Evolutionary conservation across 2,329 filamentous ascomycete species (phyloP), one percentile per base, ranked within the genome.

Genomic region (Dactylonectria macrodidyma): DNA sequence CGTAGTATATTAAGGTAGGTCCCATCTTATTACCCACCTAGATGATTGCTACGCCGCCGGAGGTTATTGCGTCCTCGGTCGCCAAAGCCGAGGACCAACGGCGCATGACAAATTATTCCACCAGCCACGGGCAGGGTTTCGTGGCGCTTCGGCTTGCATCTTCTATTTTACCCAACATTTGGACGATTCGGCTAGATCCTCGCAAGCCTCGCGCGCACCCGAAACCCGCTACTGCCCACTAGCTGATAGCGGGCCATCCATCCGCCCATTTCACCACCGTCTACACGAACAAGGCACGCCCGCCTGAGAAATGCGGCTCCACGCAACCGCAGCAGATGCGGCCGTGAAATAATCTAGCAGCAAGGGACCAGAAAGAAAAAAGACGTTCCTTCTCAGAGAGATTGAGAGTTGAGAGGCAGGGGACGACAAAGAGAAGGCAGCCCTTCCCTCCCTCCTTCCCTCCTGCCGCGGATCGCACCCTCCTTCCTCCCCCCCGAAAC

Each of bases 281-380:
- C 36, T 44, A 44, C 41, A 44, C 41, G 41, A 44, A 30, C 26
- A 30, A 16, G 41, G 41, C 41, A 56, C 36, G n/a, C 38, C 62
- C 46, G 59, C 36, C 57, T n/a, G 57, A 67, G 61, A 44, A 38
- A 73, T 75, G 71, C 59, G 59, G 66, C 50, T 70, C 59, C 48
- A 56, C 41, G 60, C 59, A 57, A 50, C 58, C 59, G 64, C 51
- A 66, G 51, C 57, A 34, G 57, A 59, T 36, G 41, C 47, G 54
- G 59, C 61, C 26, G 41, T 65, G 54, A 63, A 14, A 24, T 22
- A 22, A 14, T 5, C 44, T 5, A 51, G 26, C 48, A n/a, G 16
- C 41, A 5, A 30, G 7, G 19, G 19, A 19, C 19, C 19, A 30
- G 26, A 30, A 7, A 30, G 1, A 30, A 30, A 30, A 30, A 30